Base-by-base conservation (phyloP, 306 rosid genomes). In the Astragalus glycyphyllos region DNA sequence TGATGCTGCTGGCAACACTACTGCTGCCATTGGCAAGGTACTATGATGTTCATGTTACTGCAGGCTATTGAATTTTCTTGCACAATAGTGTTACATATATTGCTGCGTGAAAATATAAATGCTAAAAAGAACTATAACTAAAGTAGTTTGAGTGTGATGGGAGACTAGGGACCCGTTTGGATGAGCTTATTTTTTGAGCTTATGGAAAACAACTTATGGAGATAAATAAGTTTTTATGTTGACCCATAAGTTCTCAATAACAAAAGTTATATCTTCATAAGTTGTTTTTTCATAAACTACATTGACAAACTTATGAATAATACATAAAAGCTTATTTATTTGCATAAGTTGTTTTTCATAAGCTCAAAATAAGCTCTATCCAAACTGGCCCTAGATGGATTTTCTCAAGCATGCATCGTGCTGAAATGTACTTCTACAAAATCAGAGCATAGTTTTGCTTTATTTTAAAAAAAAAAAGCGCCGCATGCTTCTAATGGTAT, bases 21-120 rank as follows among this genome's bases (percentile, higher is more conserved):
- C 93, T 73, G 93, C 96, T 58, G 96, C 96, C 37, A 87, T 90
- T 41, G 96, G 96, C 81, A 89, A 89, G 96, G 96, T 89, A 84
- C 35, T 58, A 1, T 10, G 16, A 20, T 40, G 42, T 48, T 57
- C 42, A 56, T 17, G 23, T 73, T 56, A 11, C 17, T 29, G 13
- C 15, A 15, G 31, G 16, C 53, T 56, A 6, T 11, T 34, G 8
- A 34, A 6, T 61, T 57, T 12, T 61, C 40, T 51, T 0, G 42
- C 55, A 32, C 48, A 78, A 14, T 20, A 6, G 8, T 46, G 23
- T 20, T 37, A 3, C 26, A 16, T 34, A 16, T 35, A 54, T 53
- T 56, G 8, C 67, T 75, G 13, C 56, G 58, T 34, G 44, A 56
- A 44, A 44, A 32, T 64, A 32, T 14, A 35, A 32, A 32, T 16